Base-by-base conservation (phyloP, 2,329 filamentous ascomycete genomes). In the Colletotrichum spaethianum region DNA sequence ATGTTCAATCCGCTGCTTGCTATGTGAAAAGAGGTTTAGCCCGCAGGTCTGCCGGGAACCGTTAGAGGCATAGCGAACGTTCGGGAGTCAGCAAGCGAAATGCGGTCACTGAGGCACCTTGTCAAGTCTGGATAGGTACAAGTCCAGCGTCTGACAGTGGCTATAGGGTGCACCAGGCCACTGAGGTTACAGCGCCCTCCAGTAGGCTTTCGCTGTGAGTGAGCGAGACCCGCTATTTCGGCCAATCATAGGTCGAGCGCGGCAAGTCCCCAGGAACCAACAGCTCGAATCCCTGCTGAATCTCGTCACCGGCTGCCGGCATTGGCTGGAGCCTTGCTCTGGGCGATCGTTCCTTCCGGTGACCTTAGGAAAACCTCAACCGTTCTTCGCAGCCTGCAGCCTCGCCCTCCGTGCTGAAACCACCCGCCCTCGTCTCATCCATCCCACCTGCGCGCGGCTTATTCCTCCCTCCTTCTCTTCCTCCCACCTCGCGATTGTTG, bases 241-340 rank as follows among this genome's bases (percentile, higher is more conserved):
- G 2, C 73, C 66, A 74, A 74, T 73, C 31, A 23, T 7, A 26
- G 14, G 42, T 60, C 50, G 73, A 73, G 48, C 63, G 73, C 73
- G 46, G 63, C 26, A 64, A 28, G 31, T 66, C 70, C 57, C 52
- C 57, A 73, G 70, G 69, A 42, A 72, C 71, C 44, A 72, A 63
- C 67, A 74, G 67, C 67, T 72, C 50, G 14, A 60, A 74, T 72
- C 73, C 73, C 72, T 74, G 73, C 62, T 23, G 44, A 40, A 74
- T 73, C 63, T 70, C 63, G 67, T 74, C 65, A 70, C 62, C 56
- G 50, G 69, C 50, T 73, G 63, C 70, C 56, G 64, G 70, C 70
- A 73, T 70, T 73, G 70, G 70, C 59, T 69, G 53, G 42, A 60
- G 63, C 59, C 69, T 69, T 63, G 53, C 40, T 18, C 65, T 31